Conservation (phyloP, 106 monocot genomes). For the Cymbidium sinense region DNA sequence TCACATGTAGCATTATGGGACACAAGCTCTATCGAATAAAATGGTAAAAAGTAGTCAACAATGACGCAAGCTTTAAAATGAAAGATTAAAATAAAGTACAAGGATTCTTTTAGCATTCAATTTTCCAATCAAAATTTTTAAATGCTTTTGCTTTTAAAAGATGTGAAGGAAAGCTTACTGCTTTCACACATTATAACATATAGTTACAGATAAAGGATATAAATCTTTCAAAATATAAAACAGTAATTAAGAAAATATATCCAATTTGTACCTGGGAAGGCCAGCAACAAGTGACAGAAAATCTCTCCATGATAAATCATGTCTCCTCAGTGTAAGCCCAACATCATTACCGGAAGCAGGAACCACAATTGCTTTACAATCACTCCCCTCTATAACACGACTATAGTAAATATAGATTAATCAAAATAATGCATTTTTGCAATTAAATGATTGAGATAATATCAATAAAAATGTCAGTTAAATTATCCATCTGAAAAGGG, state of each 20-base stretch:
- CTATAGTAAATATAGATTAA: constrained; percentile 21
- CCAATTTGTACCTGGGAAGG: constrained; percentile 45
- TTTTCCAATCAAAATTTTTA: constrained; percentile 1
- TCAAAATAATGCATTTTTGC: neutral
- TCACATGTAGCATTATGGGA: neutral
- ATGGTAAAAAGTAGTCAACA: neutral
- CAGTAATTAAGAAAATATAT: neutral
- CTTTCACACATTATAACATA: neutral
- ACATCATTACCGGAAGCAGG: constrained; percentile 49
- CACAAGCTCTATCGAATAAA: no score
- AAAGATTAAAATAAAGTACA: neutral
- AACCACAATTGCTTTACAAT: constrained; percentile 74
- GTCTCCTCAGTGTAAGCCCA: constrained; percentile 46
- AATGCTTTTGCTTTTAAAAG: neutral
- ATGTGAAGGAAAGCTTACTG: neutral
- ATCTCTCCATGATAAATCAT: constrained; percentile 77
- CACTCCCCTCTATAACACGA: constrained; percentile 55
- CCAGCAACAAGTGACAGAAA: constrained; percentile 43
- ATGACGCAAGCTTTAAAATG: neutral
- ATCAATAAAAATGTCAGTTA: neutral
- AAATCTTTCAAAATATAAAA: neutral
- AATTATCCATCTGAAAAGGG: neutral
- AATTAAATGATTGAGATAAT: constrained; percentile 4
- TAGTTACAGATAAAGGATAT: neutral
- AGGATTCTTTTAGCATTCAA: neutral